Evolutionary conservation across 306 rosid species (phyloP).

Genomic region (Malus orientalis): DNA sequence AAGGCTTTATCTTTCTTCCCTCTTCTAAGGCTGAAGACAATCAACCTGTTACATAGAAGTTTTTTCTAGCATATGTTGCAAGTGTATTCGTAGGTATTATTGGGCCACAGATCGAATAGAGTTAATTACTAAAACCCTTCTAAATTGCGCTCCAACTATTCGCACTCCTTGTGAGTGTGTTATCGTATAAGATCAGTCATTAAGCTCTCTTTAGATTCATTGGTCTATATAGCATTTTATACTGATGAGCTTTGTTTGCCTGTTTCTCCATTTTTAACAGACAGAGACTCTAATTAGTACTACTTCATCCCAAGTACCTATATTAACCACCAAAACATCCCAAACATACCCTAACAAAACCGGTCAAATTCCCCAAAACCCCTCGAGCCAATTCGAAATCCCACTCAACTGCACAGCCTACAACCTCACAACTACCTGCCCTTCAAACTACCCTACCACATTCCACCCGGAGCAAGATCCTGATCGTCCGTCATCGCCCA

Average conservation of each 20-base stretch:
- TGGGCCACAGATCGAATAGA: no score
- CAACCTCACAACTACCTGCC: conserved; percentile 41
- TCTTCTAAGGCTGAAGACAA: no score
- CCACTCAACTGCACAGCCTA: conserved; percentile 46
- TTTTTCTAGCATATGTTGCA: no score
- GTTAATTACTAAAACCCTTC: no score
- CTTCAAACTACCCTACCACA: conserved; percentile 23
- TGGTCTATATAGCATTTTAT: not conserved
- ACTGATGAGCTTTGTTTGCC: not conserved
- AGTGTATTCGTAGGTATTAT: no score
- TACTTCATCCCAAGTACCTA: conserved; percentile 1
- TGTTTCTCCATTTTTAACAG: conserved; percentile 8
- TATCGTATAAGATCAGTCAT: no score
- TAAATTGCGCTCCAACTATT: no score
- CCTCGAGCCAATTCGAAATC: conserved; percentile 8
- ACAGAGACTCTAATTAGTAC: not conserved
- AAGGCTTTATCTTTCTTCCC: no score
- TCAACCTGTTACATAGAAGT: no score
- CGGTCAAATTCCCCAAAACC: conserved; percentile 1
- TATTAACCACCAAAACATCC: not conserved
- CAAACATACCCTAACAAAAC: not conserved
- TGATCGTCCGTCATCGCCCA: not conserved
- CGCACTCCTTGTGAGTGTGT: no score
- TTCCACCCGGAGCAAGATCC: conserved; percentile 6
- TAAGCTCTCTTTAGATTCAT: no score